These are phyloP conservation scores for Microsporum audouinii DNA, from an alignment of 2,329 filamentous ascomycete genomes.

Conservation along the genomic window DNA sequence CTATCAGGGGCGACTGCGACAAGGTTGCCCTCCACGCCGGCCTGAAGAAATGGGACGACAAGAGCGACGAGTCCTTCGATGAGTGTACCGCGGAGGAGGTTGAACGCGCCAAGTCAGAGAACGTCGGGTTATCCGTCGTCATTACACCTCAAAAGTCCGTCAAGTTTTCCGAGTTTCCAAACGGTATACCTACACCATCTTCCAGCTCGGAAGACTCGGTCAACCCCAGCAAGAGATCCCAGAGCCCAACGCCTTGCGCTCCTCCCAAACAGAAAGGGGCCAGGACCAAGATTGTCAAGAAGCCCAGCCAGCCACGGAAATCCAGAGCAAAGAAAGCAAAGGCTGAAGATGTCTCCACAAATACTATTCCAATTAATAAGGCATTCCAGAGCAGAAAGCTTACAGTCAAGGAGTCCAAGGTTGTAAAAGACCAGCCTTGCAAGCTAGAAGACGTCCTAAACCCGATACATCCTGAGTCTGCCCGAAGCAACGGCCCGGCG, in stretches of 20 bases:
- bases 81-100: conserved; percentile 37
- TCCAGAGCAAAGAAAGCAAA: conserved; percentile 3
- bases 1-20: conserved; percentile 79
- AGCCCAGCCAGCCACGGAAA: conserved; percentile 8
- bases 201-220: conserved; percentile 2
- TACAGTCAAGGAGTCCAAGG: neutral
- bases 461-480: neutral
- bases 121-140: conserved; percentile 27
- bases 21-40: conserved; percentile 66
- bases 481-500: conserved; percentile 1
- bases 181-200: neutral
- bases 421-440: neutral
- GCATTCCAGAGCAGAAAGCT: conserved; percentile 10
- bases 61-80: conserved; percentile 29
- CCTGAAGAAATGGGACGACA: conserved; percentile 48
- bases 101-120: conserved; percentile 31
- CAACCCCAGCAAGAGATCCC: neutral
- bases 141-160: conserved; percentile 28
- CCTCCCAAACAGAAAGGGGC: neutral
- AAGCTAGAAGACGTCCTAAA: neutral
- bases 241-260: neutral
- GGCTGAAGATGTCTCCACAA: neutral
- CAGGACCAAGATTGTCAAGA: neutral
- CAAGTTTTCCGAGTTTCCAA: conserved; percentile 24
- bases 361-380: conserved; percentile 6